phyloP scores from a whole-genome alignment of 345 rosid species.

The Pistacia atlantica region DNA sequence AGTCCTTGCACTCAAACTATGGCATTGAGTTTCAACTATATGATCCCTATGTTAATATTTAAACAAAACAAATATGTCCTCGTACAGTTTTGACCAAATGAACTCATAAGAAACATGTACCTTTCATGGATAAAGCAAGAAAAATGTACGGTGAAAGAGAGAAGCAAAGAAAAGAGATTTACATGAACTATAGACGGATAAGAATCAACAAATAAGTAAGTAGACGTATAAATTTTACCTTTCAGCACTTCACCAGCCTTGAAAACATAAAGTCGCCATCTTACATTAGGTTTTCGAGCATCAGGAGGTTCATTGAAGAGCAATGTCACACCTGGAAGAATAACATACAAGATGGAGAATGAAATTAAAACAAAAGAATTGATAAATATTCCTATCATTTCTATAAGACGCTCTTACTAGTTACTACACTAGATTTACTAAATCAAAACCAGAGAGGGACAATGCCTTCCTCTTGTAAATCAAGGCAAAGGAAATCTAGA shows the following conservation, averaged over 20 bases:
- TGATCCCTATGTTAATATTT: too few species aligned
- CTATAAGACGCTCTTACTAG: neutral
- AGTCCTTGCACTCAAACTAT: too few species aligned
- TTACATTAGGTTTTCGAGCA: slow-evolving; percentile 74
- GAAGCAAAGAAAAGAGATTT: neutral
- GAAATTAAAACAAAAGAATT: neutral
- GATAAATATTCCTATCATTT: neutral
- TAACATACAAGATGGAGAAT: neutral
- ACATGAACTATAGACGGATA: neutral
- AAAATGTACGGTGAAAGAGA: neutral
- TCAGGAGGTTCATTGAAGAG: slow-evolving; percentile 94
- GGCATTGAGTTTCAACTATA: too few species aligned
- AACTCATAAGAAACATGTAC: too few species aligned
- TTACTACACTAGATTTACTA: neutral
- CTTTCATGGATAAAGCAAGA: too few species aligned
- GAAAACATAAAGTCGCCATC: slow-evolving; percentile 96
- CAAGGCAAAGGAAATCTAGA: neutral
- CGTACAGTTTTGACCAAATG: too few species aligned
- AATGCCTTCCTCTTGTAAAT: neutral
- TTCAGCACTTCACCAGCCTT: slow-evolving; percentile 84
- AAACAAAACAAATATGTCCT: too few species aligned
- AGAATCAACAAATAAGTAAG: neutral
- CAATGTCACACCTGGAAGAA: slow-evolving; percentile 68
- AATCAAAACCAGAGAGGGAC: neutral
- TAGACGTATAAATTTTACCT: slow-evolving; percentile 44